Evolutionary conservation across 2,329 filamentous ascomycete species (phyloP).

Genomic region (Diaporthe sp.): DNA sequence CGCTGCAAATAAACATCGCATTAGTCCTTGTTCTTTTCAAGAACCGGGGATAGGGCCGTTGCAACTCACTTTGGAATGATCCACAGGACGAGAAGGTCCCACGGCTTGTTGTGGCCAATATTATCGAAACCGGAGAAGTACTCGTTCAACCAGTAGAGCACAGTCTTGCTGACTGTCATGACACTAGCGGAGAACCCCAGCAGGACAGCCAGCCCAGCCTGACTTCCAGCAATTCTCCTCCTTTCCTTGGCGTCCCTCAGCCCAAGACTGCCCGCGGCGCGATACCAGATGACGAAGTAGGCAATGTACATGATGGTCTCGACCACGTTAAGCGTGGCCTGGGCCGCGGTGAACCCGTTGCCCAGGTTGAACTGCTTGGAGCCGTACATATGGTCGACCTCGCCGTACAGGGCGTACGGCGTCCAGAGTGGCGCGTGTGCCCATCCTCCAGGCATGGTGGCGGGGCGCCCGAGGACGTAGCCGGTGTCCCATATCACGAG

Average conservation of each 20-base stretch:
- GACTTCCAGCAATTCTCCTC: slow-evolving; percentile 57
- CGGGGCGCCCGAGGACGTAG: slow-evolving; percentile 85
- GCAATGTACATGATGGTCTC: slow-evolving; percentile 55
- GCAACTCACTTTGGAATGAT: slow-evolving; percentile 69
- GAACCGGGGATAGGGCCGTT: neutral
- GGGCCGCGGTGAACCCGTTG: slow-evolving; percentile 84
- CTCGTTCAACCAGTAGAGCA: slow-evolving; percentile 72
- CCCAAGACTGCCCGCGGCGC: slow-evolving; percentile 44
- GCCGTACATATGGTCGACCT: slow-evolving; percentile 86
- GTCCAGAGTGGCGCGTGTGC: slow-evolving; percentile 80
- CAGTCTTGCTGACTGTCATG: slow-evolving; percentile 75
- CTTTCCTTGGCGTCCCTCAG: slow-evolving; percentile 48
- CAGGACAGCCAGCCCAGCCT: slow-evolving; percentile 61
- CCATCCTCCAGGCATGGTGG: slow-evolving; percentile 83
- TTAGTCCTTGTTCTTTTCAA: neutral
- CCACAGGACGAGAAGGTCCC: slow-evolving; percentile 66
- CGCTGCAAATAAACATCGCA: slow-evolving; percentile 53
- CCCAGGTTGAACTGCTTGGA: slow-evolving; percentile 76
- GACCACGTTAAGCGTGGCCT: slow-evolving; percentile 64
- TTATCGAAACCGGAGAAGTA: slow-evolving; percentile 69
- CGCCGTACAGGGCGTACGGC: slow-evolving; percentile 86
- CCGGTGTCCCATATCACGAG: slow-evolving; percentile 85
- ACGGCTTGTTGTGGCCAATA: slow-evolving; percentile 67
- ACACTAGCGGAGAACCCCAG: slow-evolving; percentile 67
- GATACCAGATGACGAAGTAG: slow-evolving; percentile 53